Base-by-base conservation (phyloP, 208 protist species). In the Acanthamoeba lugdunensis region DNA sequence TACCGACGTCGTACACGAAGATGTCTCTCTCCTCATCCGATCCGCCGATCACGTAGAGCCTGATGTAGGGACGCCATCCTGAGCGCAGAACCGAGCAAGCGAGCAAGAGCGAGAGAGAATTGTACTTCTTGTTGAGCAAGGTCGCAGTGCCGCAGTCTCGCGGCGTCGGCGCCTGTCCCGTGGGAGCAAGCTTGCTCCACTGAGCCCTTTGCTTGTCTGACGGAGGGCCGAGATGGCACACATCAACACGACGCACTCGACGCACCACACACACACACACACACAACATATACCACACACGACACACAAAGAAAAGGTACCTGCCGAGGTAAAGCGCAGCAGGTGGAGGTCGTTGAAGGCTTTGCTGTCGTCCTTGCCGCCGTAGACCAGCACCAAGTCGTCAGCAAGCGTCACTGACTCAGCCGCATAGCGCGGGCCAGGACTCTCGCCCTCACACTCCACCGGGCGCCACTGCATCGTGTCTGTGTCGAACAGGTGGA, bases 311-410 rank as follows among this genome's bases (percentile, higher is more conserved):
- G 25, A 14, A 16, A 18, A 23, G 54, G 54, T 23, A 58, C 54
- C 54, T 2, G 16, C 18, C 18, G 54, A 58, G 14, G 18, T 58
- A 23, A 79, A 50, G 71, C 30, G 41, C 30, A 79, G 30, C 14
- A 48, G 28, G 71, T 79, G 71, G 41, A 79, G 71, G 30, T 79
- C 71, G 30, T 48, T 79, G 71, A 79, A 79, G 28, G 71, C 71
- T 37, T 48, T 48, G 71, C 71, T 21, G 18, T 79, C 71, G 71
- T 79, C 28, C 71, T 79, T 79, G 41, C 71, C 71, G 71, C 71
- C 71, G 30, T 48, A 79, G 11, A 48, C 30, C 14, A 79, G 71
- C 33, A 79, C 41, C 16, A 14, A 9, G 71, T 30, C 33, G 13
- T 79, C 71, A 8, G 11, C 30, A 33, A 79, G 71, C 71, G 71